phyloP scores from a whole-genome alignment of 2,329 filamentous ascomycete species.

The Hypoxylon sp. region DNA sequence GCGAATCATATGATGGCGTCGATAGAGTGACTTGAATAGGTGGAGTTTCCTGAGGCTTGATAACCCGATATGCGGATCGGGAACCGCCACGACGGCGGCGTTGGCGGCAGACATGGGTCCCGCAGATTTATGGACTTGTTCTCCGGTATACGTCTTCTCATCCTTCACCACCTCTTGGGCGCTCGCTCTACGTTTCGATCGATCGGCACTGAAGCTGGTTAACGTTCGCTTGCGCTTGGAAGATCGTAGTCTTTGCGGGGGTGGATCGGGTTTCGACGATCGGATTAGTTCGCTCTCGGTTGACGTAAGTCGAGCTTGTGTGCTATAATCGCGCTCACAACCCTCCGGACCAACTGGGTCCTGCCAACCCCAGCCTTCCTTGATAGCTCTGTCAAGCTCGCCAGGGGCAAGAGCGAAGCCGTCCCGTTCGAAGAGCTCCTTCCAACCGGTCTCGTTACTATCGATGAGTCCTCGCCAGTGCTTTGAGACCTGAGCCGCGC shows the following conservation, averaged over 20 bases:
- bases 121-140: conserved; percentile 69
- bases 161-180: conserved; percentile 57
- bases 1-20: conserved; percentile 88
- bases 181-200: conserved; percentile 63
- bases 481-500: conserved; percentile 91
- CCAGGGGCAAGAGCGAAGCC: conserved; percentile 80
- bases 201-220: conserved; percentile 56
- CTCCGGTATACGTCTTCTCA: conserved; percentile 51
- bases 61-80: conserved; percentile 82
- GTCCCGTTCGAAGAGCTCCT: conserved; percentile 85
- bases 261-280: conserved; percentile 52
- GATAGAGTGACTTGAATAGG: conserved; percentile 95
- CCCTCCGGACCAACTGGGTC: conserved; percentile 79
- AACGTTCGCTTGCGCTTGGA: conserved; percentile 66
- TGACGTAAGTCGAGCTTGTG: conserved; percentile 60
- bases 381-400: conserved; percentile 85
- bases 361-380: conserved; percentile 98
- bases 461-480: conserved; percentile 92
- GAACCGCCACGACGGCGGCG: conserved; percentile 82
- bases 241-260: conserved; percentile 54
- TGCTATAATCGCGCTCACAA: conserved; percentile 82
- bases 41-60: conserved; percentile 83
- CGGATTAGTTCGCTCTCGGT: conserved; percentile 62
- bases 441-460: conserved; percentile 95
- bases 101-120: conserved; percentile 88